Percentiles rank a stretch among this genome's conserved stretches.
Conservation (phyloP, 2,329 filamentous ascomycete genomes). For the Rugonectria rugulosa region DNA sequence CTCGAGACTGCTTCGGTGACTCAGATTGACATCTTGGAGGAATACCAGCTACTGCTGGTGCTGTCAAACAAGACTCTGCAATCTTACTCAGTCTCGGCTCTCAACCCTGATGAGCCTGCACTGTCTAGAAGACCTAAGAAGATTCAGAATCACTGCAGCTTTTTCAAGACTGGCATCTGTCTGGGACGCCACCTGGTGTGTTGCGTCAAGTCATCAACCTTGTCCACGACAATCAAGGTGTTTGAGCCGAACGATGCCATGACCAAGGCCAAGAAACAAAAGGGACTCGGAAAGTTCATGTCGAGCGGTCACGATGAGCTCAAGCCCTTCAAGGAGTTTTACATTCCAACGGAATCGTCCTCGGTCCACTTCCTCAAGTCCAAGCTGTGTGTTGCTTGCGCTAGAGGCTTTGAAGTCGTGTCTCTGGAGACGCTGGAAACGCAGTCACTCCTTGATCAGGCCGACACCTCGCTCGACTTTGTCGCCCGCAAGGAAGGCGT, state of each 20-base stretch:
- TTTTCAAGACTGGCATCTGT: slow-evolving; percentile 97
- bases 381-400: slow-evolving; percentile 95
- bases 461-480: slow-evolving; percentile 97
- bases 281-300: slow-evolving; percentile 95
- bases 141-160: slow-evolving; percentile 96
- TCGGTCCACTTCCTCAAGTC: slow-evolving; percentile 97
- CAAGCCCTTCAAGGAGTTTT: slow-evolving; percentile 98
- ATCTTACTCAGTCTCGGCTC: slow-evolving; percentile 85
- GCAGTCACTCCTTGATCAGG: slow-evolving; percentile 94
- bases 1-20: slow-evolving; percentile 88
- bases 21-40: slow-evolving; percentile 94
- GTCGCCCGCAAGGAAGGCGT: slow-evolving; percentile 93
- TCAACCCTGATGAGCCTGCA: slow-evolving; percentile 84
- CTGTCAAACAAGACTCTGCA: slow-evolving; percentile 92
- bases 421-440: slow-evolving; percentile 97
- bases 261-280: slow-evolving; percentile 93
- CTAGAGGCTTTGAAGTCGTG: slow-evolving; percentile 95
- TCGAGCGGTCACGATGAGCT: slow-evolving; percentile 91
- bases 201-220: slow-evolving; percentile 91
- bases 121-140: slow-evolving; percentile 89
- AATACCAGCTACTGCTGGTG: slow-evolving; percentile 90
- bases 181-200: slow-evolving; percentile 93
- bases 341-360: slow-evolving; percentile 97
- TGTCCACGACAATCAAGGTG: slow-evolving; percentile 98
- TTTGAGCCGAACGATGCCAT: slow-evolving; percentile 97